Conservation (phyloP, 179 eudicot species). For the Amaranthus tricolor region DNA sequence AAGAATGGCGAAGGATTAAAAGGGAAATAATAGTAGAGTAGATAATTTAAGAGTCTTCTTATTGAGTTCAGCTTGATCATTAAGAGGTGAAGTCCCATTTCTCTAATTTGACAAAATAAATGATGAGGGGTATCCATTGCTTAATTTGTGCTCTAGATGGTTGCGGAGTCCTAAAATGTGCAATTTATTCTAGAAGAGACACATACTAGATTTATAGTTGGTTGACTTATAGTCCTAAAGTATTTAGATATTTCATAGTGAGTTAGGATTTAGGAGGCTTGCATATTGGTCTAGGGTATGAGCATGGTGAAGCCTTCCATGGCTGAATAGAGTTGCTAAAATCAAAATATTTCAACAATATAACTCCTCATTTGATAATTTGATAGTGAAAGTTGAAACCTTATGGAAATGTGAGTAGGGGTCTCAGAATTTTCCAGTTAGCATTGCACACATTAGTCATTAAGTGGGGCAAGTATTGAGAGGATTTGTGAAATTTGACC, state of each 20-base stretch:
- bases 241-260: background rate
- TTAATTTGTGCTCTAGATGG: background rate
- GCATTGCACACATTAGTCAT: background rate
- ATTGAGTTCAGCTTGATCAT: background rate
- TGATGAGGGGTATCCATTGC: background rate
- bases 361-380: background rate
- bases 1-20: background rate
- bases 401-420: background rate
- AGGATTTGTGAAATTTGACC: background rate
- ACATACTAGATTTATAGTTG: background rate
- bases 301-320: background rate
- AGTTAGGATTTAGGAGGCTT: background rate
- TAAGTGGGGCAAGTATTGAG: background rate
- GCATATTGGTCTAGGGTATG: background rate
- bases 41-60: background rate
- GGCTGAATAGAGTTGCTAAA: background rate
- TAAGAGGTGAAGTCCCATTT: background rate
- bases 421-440: background rate
- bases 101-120: too few relatives aligned
- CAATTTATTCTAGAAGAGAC: too few relatives aligned
- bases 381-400: background rate
- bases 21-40: background rate
- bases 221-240: background rate
- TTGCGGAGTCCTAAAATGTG: background rate
- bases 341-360: too few relatives aligned